phyloP scores from a whole-genome alignment of 345 rosid species.

The Citrus trifoliata region DNA sequence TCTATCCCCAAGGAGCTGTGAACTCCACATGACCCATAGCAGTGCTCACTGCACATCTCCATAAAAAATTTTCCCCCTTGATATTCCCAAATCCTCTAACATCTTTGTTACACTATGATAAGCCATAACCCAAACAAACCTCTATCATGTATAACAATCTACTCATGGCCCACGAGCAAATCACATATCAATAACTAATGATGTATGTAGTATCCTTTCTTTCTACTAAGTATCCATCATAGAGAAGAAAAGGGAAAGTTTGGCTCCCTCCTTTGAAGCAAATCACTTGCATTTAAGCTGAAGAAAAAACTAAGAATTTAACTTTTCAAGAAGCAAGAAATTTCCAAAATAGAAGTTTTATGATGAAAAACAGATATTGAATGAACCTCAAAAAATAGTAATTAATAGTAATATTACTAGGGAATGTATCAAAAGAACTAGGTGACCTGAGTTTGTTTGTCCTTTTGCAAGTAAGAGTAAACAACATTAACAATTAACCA shows the following conservation, averaged over 20 bases:
- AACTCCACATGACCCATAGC: background rate
- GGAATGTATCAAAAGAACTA: background rate
- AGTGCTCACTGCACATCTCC: too few species aligned
- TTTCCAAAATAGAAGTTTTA: background rate
- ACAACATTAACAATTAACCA: background rate
- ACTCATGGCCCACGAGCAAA: background rate
- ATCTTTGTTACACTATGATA: background rate
- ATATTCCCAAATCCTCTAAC: background rate
- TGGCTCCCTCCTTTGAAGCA: background rate
- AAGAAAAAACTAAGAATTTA: background rate
- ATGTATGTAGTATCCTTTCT: background rate
- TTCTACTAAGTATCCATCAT: background rate
- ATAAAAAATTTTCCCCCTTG: background rate
- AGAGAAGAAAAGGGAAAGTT: background rate
- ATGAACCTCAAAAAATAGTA: background rate
- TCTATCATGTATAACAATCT: background rate
- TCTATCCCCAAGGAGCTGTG: background rate
- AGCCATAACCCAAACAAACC: background rate
- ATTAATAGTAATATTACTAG: too few species aligned
- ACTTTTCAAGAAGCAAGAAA: background rate
- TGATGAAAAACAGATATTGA: background rate
- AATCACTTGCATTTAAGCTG: background rate
- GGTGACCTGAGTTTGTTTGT: background rate
- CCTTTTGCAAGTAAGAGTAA: background rate
- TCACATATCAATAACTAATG: background rate